Conservation (phyloP, 257 asterid species). For the Fraxinus quadrangulata region DNA sequence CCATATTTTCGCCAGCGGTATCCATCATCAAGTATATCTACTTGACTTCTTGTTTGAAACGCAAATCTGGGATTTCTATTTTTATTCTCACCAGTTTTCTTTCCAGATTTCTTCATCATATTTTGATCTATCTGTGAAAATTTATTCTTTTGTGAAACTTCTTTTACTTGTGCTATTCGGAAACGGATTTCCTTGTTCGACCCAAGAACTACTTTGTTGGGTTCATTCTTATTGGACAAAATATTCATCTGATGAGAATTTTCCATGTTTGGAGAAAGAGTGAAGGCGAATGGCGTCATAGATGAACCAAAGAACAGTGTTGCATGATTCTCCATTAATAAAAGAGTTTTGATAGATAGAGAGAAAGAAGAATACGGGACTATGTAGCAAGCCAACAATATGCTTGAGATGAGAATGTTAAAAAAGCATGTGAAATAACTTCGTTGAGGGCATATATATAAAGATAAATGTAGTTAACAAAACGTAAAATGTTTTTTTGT, state of each 20-base stretch:
- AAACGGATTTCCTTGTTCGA: no score
- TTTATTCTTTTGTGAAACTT: background rate
- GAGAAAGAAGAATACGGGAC: no score
- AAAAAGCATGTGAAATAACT: no score
- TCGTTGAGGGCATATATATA: no score
- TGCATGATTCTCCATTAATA: conserved; percentile 29
- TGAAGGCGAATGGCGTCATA: background rate
- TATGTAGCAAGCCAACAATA: no score
- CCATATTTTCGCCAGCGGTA: conserved; percentile 78
- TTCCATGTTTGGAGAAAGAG: conserved; percentile 11
- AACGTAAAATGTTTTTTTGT: no score
- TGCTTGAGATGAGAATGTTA: no score
- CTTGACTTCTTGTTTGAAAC: conserved; percentile 59
- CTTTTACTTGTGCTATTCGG: background rate
- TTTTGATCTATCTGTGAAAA: background rate
- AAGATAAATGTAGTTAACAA: no score
- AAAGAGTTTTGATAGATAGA: background rate
- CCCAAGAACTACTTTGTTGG: background rate
- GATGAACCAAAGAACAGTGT: conserved; percentile 11
- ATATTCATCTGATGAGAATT: background rate
- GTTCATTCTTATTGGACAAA: background rate
- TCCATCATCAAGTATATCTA: conserved; percentile 72
- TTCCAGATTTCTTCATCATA: conserved; percentile 21
- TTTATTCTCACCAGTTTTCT: conserved; percentile 36
- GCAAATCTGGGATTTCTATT: conserved; percentile 48